These are phyloP conservation scores for Fusarium sp. DNA, from an alignment of 2,329 filamentous ascomycete species.

Conservation along the genomic window DNA sequence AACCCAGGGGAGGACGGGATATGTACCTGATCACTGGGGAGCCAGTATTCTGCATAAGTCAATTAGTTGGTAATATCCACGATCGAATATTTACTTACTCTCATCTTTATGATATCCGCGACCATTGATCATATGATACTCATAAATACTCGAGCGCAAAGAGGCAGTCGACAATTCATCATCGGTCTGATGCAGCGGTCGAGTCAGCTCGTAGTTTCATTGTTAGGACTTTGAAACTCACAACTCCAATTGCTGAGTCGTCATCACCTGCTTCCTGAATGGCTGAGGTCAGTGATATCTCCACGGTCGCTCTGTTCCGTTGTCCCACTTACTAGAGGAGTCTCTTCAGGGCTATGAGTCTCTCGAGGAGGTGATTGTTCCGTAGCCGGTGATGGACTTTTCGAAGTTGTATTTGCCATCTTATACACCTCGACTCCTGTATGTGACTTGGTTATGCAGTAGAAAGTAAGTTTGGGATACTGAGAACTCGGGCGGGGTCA, in stretches of 20 bases:
- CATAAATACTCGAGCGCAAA: conserved; percentile 27
- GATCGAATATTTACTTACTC: neutral
- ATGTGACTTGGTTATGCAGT: accelerated
- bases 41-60: conserved; percentile 9
- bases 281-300: accelerated
- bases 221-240: neutral
- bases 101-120: conserved; percentile 28
- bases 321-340: neutral
- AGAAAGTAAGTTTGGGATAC: accelerated
- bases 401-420: neutral
- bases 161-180: conserved; percentile 34
- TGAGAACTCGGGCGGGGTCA: neutral
- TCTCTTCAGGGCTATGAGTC: neutral
- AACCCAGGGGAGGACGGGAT: no score
- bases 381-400: neutral
- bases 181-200: neutral
- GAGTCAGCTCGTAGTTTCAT: accelerated
- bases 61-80: accelerated
- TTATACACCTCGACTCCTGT: accelerated
- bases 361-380: neutral
- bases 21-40: conserved; percentile 30
- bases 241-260: conserved; percentile 19
- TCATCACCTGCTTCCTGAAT: neutral
- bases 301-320: neutral
- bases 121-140: conserved; percentile 28